Conservation (phyloP, 2,329 filamentous ascomycete species). For the Monosporascus sp. region DNA sequence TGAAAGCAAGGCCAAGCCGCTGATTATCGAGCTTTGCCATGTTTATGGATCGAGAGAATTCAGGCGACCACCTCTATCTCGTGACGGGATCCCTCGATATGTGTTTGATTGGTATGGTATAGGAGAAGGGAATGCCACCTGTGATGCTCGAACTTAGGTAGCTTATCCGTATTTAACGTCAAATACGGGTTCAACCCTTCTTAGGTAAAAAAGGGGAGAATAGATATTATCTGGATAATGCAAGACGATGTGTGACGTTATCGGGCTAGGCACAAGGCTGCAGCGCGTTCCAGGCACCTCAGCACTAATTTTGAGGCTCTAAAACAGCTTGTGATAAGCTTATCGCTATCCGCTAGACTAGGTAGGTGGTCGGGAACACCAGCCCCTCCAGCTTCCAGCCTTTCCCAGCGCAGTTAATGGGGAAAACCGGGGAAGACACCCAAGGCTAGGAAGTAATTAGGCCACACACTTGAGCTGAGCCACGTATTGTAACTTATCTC, state of each 20-base stretch:
- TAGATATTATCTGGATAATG: background rate
- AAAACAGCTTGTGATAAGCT: background rate
- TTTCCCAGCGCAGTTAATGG: no score
- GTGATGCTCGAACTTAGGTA: no score
- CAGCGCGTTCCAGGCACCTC: background rate
- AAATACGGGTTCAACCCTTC: no score
- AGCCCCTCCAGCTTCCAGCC: no score
- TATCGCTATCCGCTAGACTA: no score
- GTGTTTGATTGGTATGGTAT: background rate
- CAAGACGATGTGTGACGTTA: background rate
- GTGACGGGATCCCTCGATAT: background rate
- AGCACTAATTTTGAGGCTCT: background rate
- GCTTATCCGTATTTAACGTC: no score
- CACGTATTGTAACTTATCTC: no score
- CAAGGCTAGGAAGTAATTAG: no score
- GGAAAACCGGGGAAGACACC: no score
- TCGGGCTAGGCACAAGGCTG: background rate
- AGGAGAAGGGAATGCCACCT: no score
- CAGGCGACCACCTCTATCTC: background rate
- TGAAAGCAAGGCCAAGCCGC: conserved; percentile 47
- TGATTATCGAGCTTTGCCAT: conserved; percentile 46
- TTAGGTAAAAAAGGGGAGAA: background rate
- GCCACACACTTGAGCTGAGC: no score
- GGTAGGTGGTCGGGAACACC: no score
- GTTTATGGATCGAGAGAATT: conserved; percentile 3